Percentiles rank a stretch among this genome's conserved stretches.
phyloP scores from a whole-genome alignment of 129 eudicot species.

The Flaveria ramosissima region DNA sequence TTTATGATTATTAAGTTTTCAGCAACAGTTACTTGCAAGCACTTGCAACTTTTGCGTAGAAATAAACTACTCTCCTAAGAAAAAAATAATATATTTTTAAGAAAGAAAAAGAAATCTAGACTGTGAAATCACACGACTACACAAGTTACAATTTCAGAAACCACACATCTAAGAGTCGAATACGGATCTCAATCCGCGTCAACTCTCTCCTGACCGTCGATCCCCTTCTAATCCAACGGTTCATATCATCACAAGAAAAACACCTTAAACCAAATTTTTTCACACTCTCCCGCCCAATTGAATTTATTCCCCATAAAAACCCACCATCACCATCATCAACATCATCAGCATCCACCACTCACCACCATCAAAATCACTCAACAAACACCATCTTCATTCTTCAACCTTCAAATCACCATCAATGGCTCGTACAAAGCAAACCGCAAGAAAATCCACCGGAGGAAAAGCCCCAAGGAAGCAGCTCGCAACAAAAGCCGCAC shows the following conservation, averaged over 20 bases:
- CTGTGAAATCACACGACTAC: too few relatives aligned
- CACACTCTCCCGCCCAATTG: constrained; percentile 13
- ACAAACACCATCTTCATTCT: not conserved
- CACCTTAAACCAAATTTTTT: not conserved
- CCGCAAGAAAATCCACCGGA: constrained; percentile 50
- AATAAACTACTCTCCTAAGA: too few relatives aligned
- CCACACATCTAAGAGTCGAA: not conserved
- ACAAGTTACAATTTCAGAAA: too few relatives aligned
- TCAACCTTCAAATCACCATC: not conserved
- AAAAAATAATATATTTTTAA: too few relatives aligned
- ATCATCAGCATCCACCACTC: not conserved
- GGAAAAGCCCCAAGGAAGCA: constrained; percentile 51
- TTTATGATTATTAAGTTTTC: too few relatives aligned
- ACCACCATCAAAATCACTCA: not conserved
- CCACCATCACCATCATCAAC: not conserved
- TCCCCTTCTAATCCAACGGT: constrained; percentile 22
- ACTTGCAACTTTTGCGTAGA: too few relatives aligned
- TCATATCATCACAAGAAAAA: not conserved
- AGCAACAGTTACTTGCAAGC: too few relatives aligned
- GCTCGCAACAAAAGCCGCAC: constrained; percentile 41
- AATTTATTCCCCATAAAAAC: not conserved
- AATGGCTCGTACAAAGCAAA: constrained; percentile 63
- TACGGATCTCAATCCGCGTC: constrained; percentile 32
- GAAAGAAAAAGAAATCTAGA: too few relatives aligned
- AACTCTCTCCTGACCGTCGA: not conserved